Evolutionary conservation across 1,139 yeast species (phyloP).

Genomic region (Yamadazyma atmosphaerica): DNA sequence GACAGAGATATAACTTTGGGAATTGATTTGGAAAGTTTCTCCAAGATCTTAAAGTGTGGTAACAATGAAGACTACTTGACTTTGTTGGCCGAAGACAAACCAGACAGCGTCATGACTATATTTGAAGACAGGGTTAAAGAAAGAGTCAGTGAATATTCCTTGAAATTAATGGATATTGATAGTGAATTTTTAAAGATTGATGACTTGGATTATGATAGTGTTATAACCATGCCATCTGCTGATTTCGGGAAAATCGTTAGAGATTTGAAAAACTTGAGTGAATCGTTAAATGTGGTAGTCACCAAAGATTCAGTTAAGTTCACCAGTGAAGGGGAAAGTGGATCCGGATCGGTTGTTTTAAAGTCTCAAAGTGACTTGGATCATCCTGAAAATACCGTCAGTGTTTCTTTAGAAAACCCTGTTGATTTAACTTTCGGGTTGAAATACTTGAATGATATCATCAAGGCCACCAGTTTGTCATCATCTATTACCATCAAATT

Average conservation of each 20-base stretch:
- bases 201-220: constrained; percentile 88
- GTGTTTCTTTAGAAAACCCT: constrained; percentile 80
- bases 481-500: constrained; percentile 77
- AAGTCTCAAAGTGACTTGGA: constrained; percentile 85
- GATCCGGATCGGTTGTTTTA: constrained; percentile 82
- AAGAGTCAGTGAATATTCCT: constrained; percentile 86
- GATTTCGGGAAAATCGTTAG: constrained; percentile 91
- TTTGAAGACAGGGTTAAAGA: constrained; percentile 92
- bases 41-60: constrained; percentile 90
- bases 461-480: constrained; percentile 84
- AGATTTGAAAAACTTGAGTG: constrained; percentile 83
- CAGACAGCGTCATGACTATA: constrained; percentile 76
- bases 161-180: constrained; percentile 95
- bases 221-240: constrained; percentile 80
- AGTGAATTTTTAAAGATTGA: constrained; percentile 93
- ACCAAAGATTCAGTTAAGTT: constrained; percentile 93
- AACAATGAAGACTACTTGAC: constrained; percentile 87
- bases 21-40: constrained; percentile 79
- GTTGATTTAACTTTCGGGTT: constrained; percentile 90
- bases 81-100: constrained; percentile 87
- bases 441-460: constrained; percentile 85
- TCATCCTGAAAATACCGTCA: constrained; percentile 71
- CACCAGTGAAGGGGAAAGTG: constrained; percentile 89
- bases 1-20: constrained; percentile 94
- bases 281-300: constrained; percentile 81